Base-by-base conservation (phyloP, 2,329 filamentous ascomycete species). In the Neurospora sp. region DNA sequence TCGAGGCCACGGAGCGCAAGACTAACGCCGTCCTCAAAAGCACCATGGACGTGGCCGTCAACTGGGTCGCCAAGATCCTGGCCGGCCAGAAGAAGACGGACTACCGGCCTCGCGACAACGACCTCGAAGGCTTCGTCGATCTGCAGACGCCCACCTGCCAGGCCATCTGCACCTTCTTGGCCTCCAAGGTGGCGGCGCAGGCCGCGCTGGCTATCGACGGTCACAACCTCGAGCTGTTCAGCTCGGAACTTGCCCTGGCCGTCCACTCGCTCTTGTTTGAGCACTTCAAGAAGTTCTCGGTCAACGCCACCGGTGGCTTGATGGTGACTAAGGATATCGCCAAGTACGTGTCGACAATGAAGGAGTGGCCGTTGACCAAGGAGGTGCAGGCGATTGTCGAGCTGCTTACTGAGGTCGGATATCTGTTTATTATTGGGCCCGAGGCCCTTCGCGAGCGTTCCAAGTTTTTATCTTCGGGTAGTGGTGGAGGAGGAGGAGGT, bases 271-370 rank as follows among this genome's bases (percentile, higher is more conserved):
- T 96, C 10, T 86, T 99, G 4, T 89, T 99, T 73, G 92, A 96
- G 72, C 96, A 99, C 81, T 93, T 98, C 81, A 96, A 97, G 77
- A 93, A 93, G 77, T 99, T 97, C 82, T 89, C 91, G 72, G 93
- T 99, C 74, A 97, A 93, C 75, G 93, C 94, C 52, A 94, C 95
- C 0, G 96, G 96, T 72, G 96, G 93, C 2, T 87, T 99, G 66
- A 96, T 97, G 87, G 93, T 98, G 36, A 95, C 91, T 42, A 97
- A 98, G 82, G 96, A 99, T 78, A 94, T 98, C 79, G 93, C 93
- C 42, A 93, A 93, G 78, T 99, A 99, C 79, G 91, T 92, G 9
- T 91, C 94, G 72, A 62, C 52, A 88, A 85, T 99, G 73, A 89
- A 92, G 72, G 89, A 89, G 40, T 98, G 93, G 93, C 87, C 91